Percentiles rank a stretch among this genome's conserved stretches.
Evolutionary conservation across 345 rosid species (phyloP).

Genomic region (Rubroshorea leprosula): DNA sequence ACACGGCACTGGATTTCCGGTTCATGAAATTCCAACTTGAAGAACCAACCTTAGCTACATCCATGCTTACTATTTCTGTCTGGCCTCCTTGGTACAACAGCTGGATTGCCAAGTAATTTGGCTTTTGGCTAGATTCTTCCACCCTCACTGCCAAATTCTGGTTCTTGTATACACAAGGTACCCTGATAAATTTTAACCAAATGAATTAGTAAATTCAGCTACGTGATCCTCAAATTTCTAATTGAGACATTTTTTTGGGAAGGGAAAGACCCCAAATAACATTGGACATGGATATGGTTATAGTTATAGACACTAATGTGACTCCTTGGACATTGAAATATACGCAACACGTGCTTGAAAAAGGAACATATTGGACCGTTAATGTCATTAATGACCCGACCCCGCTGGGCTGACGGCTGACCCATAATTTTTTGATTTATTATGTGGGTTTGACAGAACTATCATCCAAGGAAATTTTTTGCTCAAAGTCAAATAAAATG

Average conservation of each 20-base stretch:
- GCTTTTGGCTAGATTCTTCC: slow-evolving; percentile 82
- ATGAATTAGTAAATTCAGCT: neutral
- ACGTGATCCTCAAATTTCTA: too few species aligned
- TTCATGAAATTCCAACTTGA: slow-evolving; percentile 67
- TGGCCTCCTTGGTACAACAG: slow-evolving; percentile 88
- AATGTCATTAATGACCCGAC: slow-evolving; percentile 34
- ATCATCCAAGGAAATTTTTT: too few species aligned
- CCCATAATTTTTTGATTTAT: too few species aligned
- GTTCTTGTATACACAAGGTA: slow-evolving; percentile 72
- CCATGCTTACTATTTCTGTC: slow-evolving; percentile 75
- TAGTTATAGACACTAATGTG: too few species aligned
- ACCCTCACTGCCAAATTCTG: slow-evolving; percentile 72
- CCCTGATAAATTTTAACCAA: slow-evolving; percentile 35
- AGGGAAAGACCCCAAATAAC: too few species aligned
- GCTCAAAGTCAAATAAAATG: too few species aligned
- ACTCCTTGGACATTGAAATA: too few species aligned
- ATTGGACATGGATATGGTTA: too few species aligned
- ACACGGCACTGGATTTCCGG: slow-evolving; percentile 69
- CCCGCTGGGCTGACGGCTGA: too few species aligned
- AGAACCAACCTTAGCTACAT: slow-evolving; percentile 60
- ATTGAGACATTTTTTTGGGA: too few species aligned
- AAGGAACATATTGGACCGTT: slow-evolving; percentile 29
- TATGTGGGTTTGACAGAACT: too few species aligned
- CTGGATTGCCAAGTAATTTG: slow-evolving; percentile 64
- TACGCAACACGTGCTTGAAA: too few species aligned